Conservation (phyloP, 2,329 filamentous ascomycete genomes). For the Scedosporium minutisporum region DNA sequence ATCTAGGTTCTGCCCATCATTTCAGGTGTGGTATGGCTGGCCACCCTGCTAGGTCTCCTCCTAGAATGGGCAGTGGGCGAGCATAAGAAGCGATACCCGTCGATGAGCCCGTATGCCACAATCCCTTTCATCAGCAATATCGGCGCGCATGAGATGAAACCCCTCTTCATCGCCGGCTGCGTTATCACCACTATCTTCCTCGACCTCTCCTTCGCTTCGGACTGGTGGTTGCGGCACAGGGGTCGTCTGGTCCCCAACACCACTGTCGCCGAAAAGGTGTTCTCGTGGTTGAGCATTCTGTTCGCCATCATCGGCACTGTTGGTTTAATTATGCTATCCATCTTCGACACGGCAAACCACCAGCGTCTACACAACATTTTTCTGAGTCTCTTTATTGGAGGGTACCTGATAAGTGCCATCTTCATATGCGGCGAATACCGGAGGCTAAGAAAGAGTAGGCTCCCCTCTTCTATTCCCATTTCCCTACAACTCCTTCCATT, state of each 20-base stretch:
- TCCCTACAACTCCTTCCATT: neutral
- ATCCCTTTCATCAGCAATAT: slow-evolving; percentile 68
- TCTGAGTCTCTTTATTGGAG: slow-evolving; percentile 72
- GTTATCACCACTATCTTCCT: slow-evolving; percentile 67
- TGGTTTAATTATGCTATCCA: slow-evolving; percentile 71
- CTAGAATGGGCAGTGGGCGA: slow-evolving; percentile 56
- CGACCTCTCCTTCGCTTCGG: slow-evolving; percentile 68
- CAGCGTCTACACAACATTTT: slow-evolving; percentile 63
- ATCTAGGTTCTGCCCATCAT: slow-evolving; percentile 58
- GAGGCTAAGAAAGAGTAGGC: slow-evolving; percentile 62
- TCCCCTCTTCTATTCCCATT: neutral
- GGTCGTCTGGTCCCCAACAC: slow-evolving; percentile 70
- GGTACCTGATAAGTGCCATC: slow-evolving; percentile 76
- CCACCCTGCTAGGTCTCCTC: slow-evolving; percentile 59
- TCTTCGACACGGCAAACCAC: slow-evolving; percentile 75
- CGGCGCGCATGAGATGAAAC: slow-evolving; percentile 54
- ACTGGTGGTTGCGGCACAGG: slow-evolving; percentile 76
- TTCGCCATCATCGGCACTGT: slow-evolving; percentile 66
- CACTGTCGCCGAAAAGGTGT: slow-evolving; percentile 50
- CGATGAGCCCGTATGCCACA: slow-evolving; percentile 46
- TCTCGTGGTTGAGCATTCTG: slow-evolving; percentile 52
- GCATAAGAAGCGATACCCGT: slow-evolving; percentile 45
- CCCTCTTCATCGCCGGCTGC: slow-evolving; percentile 67
- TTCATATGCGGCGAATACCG: slow-evolving; percentile 89
- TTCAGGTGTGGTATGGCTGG: slow-evolving; percentile 54